Percentiles rank a stretch among this genome's conserved stretches.
These are phyloP conservation scores for Tolypocladium tropicale DNA, from an alignment of 2,329 filamentous ascomycete species.

Conservation along the genomic window DNA sequence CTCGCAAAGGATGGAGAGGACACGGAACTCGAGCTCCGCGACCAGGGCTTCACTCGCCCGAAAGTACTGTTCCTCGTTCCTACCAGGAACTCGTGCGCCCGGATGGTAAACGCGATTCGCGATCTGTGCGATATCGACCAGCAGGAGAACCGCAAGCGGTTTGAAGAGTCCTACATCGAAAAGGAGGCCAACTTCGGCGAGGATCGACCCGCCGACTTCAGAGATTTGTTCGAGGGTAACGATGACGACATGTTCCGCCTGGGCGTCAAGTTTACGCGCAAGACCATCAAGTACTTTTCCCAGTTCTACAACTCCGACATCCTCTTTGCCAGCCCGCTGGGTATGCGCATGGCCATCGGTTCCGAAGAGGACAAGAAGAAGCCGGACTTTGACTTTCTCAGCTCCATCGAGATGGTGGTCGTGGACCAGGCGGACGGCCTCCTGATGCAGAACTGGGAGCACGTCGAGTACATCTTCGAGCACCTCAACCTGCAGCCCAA, in stretches of 20 bases:
- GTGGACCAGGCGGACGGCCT: constrained; percentile 89
- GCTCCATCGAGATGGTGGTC: constrained; percentile 82
- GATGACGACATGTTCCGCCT: constrained; percentile 96
- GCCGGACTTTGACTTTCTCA: constrained; percentile 81
- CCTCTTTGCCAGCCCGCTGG: constrained; percentile 81
- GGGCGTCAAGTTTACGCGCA: constrained; percentile 93
- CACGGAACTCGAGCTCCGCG: constrained; percentile 63
- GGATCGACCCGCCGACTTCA: constrained; percentile 77
- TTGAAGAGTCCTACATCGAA: constrained; percentile 71
- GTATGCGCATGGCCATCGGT: constrained; percentile 82
- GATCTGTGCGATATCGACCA: constrained; percentile 73
- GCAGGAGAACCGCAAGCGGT: constrained; percentile 89
- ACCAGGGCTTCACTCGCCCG: constrained; percentile 91
- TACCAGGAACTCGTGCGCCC: constrained; percentile 76
- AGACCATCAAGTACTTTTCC: constrained; percentile 88
- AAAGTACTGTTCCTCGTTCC: constrained; percentile 88
- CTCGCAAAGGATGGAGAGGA: constrained; percentile 55
- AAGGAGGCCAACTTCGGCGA: constrained; percentile 54
- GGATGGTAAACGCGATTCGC: constrained; percentile 67
- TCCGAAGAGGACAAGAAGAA: constrained; percentile 53
- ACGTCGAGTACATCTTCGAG: constrained; percentile 83
- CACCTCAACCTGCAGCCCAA: constrained; percentile 86
- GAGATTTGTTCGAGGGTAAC: constrained; percentile 83
- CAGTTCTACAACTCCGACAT: constrained; percentile 97
- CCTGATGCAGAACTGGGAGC: constrained; percentile 98